Conservation (phyloP, 2,329 filamentous ascomycete species). For the Colletotrichum sp. region DNA sequence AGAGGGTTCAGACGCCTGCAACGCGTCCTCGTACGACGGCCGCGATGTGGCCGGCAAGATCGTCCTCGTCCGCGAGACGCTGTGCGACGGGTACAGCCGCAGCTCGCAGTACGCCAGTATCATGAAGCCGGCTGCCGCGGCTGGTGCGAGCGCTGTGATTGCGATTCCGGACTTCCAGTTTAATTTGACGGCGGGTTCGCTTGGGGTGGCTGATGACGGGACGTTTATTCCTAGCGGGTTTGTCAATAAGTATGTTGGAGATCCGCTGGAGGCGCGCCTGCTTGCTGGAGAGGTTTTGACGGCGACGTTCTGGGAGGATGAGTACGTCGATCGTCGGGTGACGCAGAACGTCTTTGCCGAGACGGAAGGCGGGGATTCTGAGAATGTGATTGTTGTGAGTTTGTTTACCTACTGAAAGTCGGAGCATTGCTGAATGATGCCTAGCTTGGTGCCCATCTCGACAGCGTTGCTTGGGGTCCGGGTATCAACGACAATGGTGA, state of each 20-base stretch:
- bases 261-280: constrained; percentile 32
- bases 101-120: constrained; percentile 30
- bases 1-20: constrained; percentile 29
- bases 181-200: constrained; percentile 32
- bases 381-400: constrained; percentile 40
- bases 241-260: constrained; percentile 33
- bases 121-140: constrained; percentile 31
- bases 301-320: constrained; percentile 38
- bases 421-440: rapidly evolving
- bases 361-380: constrained; percentile 46
- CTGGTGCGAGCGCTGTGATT: constrained; percentile 33
- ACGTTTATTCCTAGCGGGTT: constrained; percentile 32
- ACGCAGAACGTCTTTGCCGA: constrained; percentile 52
- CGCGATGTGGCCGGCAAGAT: constrained; percentile 33
- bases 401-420: rapidly evolving
- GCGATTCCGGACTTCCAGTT: constrained; percentile 34
- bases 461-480: constrained; percentile 47
- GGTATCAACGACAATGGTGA: constrained; percentile 52
- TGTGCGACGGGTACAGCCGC: constrained; percentile 25
- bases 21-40: constrained; percentile 27
- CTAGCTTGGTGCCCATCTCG: constrained; percentile 45
- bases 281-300: constrained; percentile 35
- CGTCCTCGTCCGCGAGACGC: constrained; percentile 34
- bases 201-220: constrained; percentile 29
- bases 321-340: constrained; percentile 39